Conservation (phyloP, 1,284 basidiomycete species). For the Garcileccinum viscosum region DNA sequence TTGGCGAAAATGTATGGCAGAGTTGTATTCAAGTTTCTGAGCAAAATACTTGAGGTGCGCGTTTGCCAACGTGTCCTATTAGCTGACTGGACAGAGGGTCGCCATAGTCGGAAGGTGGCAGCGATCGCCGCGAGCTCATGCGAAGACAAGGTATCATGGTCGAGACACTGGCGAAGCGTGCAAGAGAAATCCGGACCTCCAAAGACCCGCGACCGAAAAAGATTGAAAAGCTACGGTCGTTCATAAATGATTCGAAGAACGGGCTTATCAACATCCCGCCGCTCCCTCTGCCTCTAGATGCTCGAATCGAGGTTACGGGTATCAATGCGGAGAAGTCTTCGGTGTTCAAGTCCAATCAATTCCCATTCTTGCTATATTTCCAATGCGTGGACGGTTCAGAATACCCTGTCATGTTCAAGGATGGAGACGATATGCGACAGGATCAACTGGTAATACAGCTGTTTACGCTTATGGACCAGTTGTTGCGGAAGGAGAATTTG, state of each 20-base stretch:
- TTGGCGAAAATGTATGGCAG: slow-evolving; percentile 92
- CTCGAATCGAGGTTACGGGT: slow-evolving; percentile 80
- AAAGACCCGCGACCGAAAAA: slow-evolving; percentile 96
- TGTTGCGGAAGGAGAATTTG: slow-evolving; percentile 93
- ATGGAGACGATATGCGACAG: slow-evolving; percentile 98
- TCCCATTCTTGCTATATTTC: slow-evolving; percentile 91
- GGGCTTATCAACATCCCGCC: slow-evolving; percentile 77
- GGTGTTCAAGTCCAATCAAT: slow-evolving; percentile 97
- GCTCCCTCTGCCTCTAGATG: slow-evolving; percentile 89
- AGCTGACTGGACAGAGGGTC: slow-evolving; percentile 11
- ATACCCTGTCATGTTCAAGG: slow-evolving; percentile 97
- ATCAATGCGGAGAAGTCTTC: slow-evolving; percentile 91
- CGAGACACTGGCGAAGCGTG: slow-evolving; percentile 81
- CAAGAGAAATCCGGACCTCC: slow-evolving; percentile 85
- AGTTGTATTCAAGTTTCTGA: slow-evolving; percentile 89
- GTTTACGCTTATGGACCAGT: slow-evolving; percentile 95
- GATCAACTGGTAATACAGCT: slow-evolving; percentile 98
- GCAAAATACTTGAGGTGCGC: slow-evolving; percentile 81
- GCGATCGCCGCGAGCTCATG: slow-evolving; percentile 81
- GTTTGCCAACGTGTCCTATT: not conserved
- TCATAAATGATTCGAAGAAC: slow-evolving; percentile 86
- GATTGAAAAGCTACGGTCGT: slow-evolving; percentile 90
- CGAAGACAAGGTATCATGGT: slow-evolving; percentile 87
- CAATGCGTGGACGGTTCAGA: slow-evolving; percentile 78
- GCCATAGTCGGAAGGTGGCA: slow-evolving; percentile 70